Conservation (phyloP, 1,139 yeast genomes). For the Suhomyces choctaworum region DNA sequence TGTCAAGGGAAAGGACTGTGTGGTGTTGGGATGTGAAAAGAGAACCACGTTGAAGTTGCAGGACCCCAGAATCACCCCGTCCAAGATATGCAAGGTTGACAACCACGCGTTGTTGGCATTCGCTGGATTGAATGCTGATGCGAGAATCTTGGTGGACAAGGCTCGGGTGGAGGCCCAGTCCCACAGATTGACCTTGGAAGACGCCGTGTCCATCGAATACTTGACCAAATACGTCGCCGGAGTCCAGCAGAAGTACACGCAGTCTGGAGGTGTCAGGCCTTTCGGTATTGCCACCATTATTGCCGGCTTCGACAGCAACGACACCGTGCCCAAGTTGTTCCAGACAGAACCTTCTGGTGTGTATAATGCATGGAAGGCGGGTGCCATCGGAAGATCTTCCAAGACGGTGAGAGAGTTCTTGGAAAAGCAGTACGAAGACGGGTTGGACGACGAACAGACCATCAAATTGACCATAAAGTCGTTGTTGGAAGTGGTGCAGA, state of each 20-base stretch:
- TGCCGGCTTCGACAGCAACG: conserved; percentile 93
- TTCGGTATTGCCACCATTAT: conserved; percentile 93
- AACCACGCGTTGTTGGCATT: conserved; percentile 89
- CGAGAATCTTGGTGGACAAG: conserved; percentile 89
- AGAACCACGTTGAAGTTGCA: conserved; percentile 92
- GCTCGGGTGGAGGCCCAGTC: conserved; percentile 97
- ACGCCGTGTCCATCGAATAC: conserved; percentile 89
- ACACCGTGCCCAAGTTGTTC: conserved; percentile 75
- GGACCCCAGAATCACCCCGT: conserved; percentile 94
- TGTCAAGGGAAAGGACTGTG: conserved; percentile 84
- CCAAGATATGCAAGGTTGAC: conserved; percentile 89
- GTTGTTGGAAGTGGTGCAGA: conserved; percentile 92
- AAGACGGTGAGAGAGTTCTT: conserved; percentile 94
- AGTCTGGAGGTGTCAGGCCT: conserved; percentile 95
- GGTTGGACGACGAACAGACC: conserved; percentile 69
- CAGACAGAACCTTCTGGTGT: conserved; percentile 98
- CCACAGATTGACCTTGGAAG: conserved; percentile 91
- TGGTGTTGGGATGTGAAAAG: conserved; percentile 94
- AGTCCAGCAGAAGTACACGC: conserved; percentile 96
- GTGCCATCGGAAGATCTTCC: conserved; percentile 93
- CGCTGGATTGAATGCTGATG: conserved; percentile 98
- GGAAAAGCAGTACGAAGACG: conserved; percentile 85
- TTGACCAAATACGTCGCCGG: conserved; percentile 95
- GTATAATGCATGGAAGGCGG: conserved; percentile 98
- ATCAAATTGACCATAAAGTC: conserved; percentile 82